Percentiles rank a stretch among this genome's conserved stretches.
phyloP scores from a whole-genome alignment of 2,329 filamentous ascomycete genomes.

The Aspergillus quadricinctus region DNA sequence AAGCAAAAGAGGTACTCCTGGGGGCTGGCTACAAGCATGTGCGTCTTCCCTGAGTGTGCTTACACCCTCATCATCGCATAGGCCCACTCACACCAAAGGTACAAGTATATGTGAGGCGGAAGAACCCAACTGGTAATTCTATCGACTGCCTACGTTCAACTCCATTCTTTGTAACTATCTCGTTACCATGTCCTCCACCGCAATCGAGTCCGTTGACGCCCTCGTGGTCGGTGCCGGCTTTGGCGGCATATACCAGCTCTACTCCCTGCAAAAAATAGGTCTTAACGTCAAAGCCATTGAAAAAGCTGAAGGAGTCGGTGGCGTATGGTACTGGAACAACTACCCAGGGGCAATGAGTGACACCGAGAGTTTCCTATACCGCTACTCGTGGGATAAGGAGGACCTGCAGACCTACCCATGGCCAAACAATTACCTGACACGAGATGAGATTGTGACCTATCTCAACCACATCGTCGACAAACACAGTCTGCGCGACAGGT shows the following conservation, averaged over 20 bases:
- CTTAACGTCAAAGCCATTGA: slow-evolving; percentile 38
- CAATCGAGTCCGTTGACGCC: no score
- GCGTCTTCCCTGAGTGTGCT: no score
- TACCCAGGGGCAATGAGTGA: slow-evolving; percentile 45
- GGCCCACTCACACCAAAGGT: no score
- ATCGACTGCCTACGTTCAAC: no score
- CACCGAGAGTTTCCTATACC: slow-evolving; percentile 24
- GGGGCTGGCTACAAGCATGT: no score
- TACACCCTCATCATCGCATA: no score
- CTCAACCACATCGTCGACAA: slow-evolving; percentile 21
- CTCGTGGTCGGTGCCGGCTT: slow-evolving; percentile 42
- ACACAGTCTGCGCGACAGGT: slow-evolving; percentile 12
- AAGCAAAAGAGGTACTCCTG: no score
- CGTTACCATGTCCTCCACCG: no score
- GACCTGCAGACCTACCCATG: slow-evolving; percentile 1
- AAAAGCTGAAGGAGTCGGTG: slow-evolving; percentile 35
- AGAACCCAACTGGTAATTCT: no score
- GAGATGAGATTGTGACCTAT: slow-evolving; percentile 26
- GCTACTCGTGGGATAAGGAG: slow-evolving; percentile 21
- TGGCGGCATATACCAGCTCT: slow-evolving; percentile 33
- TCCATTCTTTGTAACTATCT: no score
- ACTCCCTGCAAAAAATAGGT: slow-evolving; percentile 36
- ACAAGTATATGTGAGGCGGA: no score
- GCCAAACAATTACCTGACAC: slow-evolving; percentile 9
- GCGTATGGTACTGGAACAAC: slow-evolving; percentile 44